Evolutionary conservation across 2,329 filamentous ascomycete genomes (phyloP), one percentile per base, ranked within the genome.

Genomic region (Aureobasidium sp.): DNA sequence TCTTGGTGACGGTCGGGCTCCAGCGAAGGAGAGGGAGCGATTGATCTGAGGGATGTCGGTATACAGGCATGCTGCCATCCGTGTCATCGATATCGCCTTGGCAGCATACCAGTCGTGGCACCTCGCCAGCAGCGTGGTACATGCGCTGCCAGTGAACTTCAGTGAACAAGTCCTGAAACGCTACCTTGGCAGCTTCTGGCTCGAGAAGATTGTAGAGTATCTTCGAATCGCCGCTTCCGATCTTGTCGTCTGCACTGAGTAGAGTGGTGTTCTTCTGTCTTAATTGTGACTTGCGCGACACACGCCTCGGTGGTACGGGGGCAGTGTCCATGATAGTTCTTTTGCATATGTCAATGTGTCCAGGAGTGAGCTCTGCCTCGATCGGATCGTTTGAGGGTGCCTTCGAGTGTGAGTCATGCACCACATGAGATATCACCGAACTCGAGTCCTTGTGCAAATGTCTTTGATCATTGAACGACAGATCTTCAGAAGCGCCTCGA

Each of bases 1-100:
- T 86, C 39, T 80, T 76, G 20, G 85, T 76, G 0, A 97, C 89
- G 0, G 85, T 86, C 0, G 85, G 79, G 0, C 90, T 89, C 74
- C 96, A 97, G 1, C 86, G 80, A 0, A 87, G 77, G 15, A 97
- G 75, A 0, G 89, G 86, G 0, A 92, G 88, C 0, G 89, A 90
- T 72, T 95, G 89, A 70, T 99, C 94, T 4, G 91, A 85, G 48
- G 94, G 94, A 74, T 97, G 94, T 15, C 94, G 88, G 74, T 99
- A 99, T n/a, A 97, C 82, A 25, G 94, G 94, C 72, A 89, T 87
- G 66, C 81, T 87, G 20, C 89, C 90, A 70, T 96, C 89, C 68
- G 93, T 86, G 0, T 79, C 71, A 42, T 79, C 80, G 34, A 91
- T 78, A 17, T 82, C 78, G 3, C 92, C 94, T 73, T 97, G 92